These are phyloP conservation scores for Trichoderma cornu-damae DNA, from an alignment of 2,329 filamentous ascomycete species.

Conservation along the genomic window DNA sequence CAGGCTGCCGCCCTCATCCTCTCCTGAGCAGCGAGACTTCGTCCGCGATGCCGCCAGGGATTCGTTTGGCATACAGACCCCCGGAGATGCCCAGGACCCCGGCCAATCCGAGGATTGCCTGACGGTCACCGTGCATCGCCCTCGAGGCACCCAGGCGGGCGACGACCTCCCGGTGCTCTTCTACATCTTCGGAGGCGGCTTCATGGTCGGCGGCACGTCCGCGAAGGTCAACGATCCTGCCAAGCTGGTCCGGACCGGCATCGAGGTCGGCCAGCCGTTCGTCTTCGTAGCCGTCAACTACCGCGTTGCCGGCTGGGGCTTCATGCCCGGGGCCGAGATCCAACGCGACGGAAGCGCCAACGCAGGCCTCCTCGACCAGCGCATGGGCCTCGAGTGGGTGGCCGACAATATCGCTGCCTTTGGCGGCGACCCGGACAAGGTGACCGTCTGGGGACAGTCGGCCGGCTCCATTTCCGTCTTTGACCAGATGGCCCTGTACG, in stretches of 20 bases:
- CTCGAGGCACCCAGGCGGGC: constrained; percentile 47
- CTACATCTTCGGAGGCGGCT: constrained; percentile 67
- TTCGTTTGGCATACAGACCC: background rate
- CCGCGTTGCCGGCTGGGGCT: constrained; percentile 64
- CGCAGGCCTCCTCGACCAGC: constrained; percentile 66
- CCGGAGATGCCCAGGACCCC: background rate
- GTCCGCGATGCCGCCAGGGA: too few species aligned
- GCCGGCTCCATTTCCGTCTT: constrained; percentile 68
- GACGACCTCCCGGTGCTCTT: constrained; percentile 62
- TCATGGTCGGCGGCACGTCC: constrained; percentile 38
- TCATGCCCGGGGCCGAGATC: constrained; percentile 64
- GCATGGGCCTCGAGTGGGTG: constrained; percentile 68
- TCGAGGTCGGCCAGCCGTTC: constrained; percentile 43
- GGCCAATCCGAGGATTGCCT: constrained; percentile 54
- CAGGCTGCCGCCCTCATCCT: too few species aligned
- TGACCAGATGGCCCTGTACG: constrained; percentile 69
- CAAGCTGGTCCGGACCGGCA: background rate
- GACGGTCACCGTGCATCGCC: constrained; percentile 55
- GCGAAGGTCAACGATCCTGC: constrained; percentile 31
- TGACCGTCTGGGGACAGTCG: constrained; percentile 55
- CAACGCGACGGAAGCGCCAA: constrained; percentile 63
- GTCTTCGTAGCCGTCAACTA: constrained; percentile 76
- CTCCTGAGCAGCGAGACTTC: too few species aligned
- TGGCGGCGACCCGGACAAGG: background rate
- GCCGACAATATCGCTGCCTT: constrained; percentile 61